phyloP scores from a whole-genome alignment of 225 moss, liverwort and hornwort genomes.

The Marchantia paleacea region DNA sequence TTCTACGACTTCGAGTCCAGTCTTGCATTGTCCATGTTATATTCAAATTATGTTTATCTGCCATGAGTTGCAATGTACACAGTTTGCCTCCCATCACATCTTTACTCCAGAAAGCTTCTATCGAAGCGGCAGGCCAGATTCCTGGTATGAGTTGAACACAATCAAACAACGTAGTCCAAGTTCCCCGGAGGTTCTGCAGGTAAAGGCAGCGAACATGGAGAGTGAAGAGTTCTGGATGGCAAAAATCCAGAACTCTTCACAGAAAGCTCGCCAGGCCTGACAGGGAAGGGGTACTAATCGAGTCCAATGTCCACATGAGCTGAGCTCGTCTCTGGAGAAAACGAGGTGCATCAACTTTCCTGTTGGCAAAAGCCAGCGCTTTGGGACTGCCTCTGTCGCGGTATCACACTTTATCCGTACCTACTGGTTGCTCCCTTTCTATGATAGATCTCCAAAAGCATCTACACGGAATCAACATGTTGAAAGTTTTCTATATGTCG shows the following conservation, averaged over 20 bases:
- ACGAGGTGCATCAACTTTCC: neutral
- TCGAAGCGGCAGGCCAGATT: too few relatives aligned
- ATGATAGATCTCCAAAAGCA: neutral
- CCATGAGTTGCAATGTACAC: too few relatives aligned
- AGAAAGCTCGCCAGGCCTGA: neutral
- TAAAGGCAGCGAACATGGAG: too few relatives aligned
- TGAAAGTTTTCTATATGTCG: neutral
- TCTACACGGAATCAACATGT: neutral
- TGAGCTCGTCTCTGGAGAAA: neutral
- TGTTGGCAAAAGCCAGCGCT: neutral
- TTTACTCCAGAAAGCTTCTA: too few relatives aligned
- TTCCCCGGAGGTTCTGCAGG: too few relatives aligned
- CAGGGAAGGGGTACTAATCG: neutral
- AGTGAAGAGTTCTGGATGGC: too few relatives aligned
- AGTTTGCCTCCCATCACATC: too few relatives aligned
- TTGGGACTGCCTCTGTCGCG: neutral
- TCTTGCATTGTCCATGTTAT: too few relatives aligned
- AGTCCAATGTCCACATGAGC: neutral
- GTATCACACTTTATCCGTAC: neutral
- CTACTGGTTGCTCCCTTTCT: neutral
- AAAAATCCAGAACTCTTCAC: neutral
- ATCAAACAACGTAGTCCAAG: too few relatives aligned
- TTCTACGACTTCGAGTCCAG: too few relatives aligned
- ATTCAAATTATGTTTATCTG: too few relatives aligned
- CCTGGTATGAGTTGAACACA: too few relatives aligned